Evolutionary conservation across 2,329 filamentous ascomycete species (phyloP).

Genomic region (Trichoderma sp.): DNA sequence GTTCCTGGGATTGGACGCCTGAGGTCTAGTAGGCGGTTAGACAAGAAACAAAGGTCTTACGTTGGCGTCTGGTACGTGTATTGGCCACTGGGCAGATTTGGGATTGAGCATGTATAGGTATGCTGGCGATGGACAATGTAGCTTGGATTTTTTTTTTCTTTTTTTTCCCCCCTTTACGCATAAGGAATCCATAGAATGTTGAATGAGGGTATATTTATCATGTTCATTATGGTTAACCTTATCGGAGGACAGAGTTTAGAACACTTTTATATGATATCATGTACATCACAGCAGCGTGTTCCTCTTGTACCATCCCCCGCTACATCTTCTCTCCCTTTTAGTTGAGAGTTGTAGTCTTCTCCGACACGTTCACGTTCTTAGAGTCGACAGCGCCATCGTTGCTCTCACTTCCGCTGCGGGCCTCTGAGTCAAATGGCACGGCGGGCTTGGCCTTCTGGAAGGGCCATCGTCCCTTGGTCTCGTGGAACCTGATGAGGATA

Average conservation of each 20-base stretch:
- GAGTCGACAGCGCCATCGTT: constrained; percentile 28
- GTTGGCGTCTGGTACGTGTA: background rate
- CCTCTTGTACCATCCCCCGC: background rate
- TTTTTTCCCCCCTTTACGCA: background rate
- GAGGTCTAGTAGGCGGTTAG: constrained; percentile 36
- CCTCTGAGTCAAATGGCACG: constrained; percentile 23
- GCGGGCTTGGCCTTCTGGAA: constrained; percentile 41
- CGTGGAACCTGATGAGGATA: constrained; percentile 64
- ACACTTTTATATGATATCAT: background rate
- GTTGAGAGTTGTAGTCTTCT: constrained; percentile 30
- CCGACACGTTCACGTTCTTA: constrained; percentile 30
- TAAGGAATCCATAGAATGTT: background rate
- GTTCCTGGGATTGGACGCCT: constrained; percentile 62
- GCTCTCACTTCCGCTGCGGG: constrained; percentile 32
- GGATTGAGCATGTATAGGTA: background rate
- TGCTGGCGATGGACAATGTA: background rate
- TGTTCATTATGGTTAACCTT: background rate
- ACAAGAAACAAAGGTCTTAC: background rate
- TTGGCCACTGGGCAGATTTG: background rate
- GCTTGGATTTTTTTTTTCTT: background rate
- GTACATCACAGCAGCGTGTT: background rate
- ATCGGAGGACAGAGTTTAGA: background rate
- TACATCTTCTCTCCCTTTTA: constrained; percentile 9
- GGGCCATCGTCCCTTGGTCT: constrained; percentile 55
- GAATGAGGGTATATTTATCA: background rate